Conservation (phyloP, 352 stramenopile species). For the Elongisporangium senticosum region DNA sequence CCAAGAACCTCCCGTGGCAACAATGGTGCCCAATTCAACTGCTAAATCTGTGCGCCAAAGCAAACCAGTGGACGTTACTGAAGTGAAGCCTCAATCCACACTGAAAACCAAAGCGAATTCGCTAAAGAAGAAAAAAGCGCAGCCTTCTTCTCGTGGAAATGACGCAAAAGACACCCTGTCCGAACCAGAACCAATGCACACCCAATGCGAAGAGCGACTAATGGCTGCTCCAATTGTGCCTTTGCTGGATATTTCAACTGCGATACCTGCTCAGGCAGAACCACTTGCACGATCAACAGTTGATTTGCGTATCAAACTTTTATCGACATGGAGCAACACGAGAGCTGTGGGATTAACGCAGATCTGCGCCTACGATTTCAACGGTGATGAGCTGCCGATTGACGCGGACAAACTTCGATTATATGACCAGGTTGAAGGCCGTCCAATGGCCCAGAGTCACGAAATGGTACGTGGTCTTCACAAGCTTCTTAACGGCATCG, state of each 20-base stretch:
- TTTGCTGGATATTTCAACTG: constrained; percentile 16
- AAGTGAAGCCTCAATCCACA: background rate
- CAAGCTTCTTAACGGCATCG: constrained; percentile 51
- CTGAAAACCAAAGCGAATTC: background rate
- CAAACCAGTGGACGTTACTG: background rate
- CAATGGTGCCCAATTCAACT: background rate
- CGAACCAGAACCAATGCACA: background rate
- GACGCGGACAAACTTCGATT: constrained; percentile 40
- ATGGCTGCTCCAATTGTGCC: constrained; percentile 17
- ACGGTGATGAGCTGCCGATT: constrained; percentile 50
- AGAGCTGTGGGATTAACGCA: constrained; percentile 55
- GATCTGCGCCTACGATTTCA: constrained; percentile 56
- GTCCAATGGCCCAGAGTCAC: constrained; percentile 45
- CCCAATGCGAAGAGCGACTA: background rate
- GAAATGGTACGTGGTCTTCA: constrained; percentile 62
- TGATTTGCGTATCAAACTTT: constrained; percentile 57
- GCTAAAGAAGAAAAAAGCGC: background rate
- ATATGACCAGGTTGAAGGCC: constrained; percentile 39
- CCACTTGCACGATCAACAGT: background rate
- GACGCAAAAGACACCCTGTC: background rate
- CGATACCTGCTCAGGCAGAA: background rate
- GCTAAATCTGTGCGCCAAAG: background rate
- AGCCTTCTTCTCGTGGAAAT: background rate
- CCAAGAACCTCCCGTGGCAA: background rate
- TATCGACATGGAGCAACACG: constrained; percentile 67